phyloP scores from a whole-genome alignment of 345 rosid species.

The Cochlearia excelsa region DNA sequence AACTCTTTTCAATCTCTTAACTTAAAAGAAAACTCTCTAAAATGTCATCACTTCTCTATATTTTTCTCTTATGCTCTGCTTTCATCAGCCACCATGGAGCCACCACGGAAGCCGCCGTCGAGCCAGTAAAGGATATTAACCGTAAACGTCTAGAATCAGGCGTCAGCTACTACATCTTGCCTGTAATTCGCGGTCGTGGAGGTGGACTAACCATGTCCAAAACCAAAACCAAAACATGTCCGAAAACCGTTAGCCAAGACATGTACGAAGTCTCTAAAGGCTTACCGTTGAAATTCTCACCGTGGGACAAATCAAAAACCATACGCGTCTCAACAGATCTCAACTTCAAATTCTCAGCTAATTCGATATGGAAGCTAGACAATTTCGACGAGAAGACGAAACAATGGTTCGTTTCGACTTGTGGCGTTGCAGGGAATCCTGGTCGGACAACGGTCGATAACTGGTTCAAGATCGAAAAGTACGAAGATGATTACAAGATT shows the following conservation, averaged over 20 bases:
- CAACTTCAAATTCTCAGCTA: slow-evolving; percentile 45
- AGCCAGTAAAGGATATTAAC: slow-evolving; percentile 24
- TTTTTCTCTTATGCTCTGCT: slow-evolving; percentile 16
- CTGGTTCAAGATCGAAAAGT: slow-evolving; percentile 67
- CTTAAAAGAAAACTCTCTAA: slow-evolving; percentile 14
- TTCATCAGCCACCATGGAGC: slow-evolving; percentile 25
- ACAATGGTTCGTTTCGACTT: slow-evolving; percentile 47
- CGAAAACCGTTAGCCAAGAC: slow-evolving; percentile 30
- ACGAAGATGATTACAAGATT: slow-evolving; percentile 49
- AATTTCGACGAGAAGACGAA: slow-evolving; percentile 35
- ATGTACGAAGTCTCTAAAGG: slow-evolving; percentile 28
- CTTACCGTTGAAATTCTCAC: slow-evolving; percentile 26
- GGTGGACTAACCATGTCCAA: slow-evolving; percentile 32
- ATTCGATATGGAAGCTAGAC: slow-evolving; percentile 47
- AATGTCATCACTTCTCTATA: slow-evolving; percentile 19
- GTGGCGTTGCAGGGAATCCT: slow-evolving; percentile 60
- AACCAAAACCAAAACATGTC: slow-evolving; percentile 24
- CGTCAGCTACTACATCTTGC: slow-evolving; percentile 34
- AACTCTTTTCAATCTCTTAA: neutral
- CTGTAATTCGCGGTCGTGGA: slow-evolving; percentile 35
- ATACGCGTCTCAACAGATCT: slow-evolving; percentile 33
- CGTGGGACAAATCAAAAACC: slow-evolving; percentile 22
- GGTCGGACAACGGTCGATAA: slow-evolving; percentile 43
- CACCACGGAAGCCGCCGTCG: slow-evolving; percentile 10
- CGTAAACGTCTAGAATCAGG: slow-evolving; percentile 17